phyloP scores from a whole-genome alignment of 2,329 filamentous ascomycete genomes.

The Hypoxylon sp. region DNA sequence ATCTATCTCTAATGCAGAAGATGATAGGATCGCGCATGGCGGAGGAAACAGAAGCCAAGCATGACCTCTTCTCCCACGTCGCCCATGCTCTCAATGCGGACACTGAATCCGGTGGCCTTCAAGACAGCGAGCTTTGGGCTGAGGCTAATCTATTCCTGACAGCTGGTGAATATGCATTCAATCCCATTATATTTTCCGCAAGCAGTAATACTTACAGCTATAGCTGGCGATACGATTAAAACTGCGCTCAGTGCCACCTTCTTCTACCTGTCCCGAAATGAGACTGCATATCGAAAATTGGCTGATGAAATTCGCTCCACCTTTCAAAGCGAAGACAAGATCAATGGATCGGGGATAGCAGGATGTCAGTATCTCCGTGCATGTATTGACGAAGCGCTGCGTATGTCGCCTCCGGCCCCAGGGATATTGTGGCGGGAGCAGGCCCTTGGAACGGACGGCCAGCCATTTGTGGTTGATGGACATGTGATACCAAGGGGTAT shows the following conservation, averaged over 20 bases:
- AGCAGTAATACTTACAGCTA: not conserved
- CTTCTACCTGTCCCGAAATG: not conserved
- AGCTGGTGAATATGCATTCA: not conserved
- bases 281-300: not conserved
- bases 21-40: not conserved
- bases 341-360: conserved; percentile 12
- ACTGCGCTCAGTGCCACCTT: not conserved
- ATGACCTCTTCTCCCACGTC: not conserved
- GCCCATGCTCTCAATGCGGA: not conserved
- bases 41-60: not conserved
- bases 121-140: not conserved
- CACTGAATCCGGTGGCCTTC: not conserved
- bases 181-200: not conserved
- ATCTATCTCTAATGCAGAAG: not conserved
- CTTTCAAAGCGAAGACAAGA: not conserved
- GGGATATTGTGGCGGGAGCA: not conserved
- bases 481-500: not conserved
- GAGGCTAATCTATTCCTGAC: not conserved
- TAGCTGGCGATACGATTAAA: not conserved
- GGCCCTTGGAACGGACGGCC: not conserved
- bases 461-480: not conserved
- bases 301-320: not conserved
- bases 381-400: not conserved
- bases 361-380: conserved; percentile 1
- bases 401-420: not conserved